phyloP scores from a whole-genome alignment of 2,329 filamentous ascomycete genomes.

The Penicillium rolfsii region DNA sequence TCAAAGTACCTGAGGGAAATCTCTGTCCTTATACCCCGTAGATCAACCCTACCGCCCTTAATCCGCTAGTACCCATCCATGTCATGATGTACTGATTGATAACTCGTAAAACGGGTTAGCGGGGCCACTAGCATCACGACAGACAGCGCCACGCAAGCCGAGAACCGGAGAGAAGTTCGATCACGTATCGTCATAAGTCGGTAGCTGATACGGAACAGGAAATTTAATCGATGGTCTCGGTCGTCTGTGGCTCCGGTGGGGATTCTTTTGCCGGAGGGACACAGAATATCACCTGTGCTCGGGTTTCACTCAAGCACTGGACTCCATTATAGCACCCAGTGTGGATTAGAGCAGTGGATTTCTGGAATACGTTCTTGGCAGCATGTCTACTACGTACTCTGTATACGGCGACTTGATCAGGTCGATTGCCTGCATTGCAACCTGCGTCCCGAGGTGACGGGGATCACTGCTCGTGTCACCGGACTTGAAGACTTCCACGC shows the following conservation, averaged over 20 bases:
- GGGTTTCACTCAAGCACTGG: background rate
- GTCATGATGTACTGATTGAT: slow-evolving; percentile 9
- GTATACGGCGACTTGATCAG: background rate
- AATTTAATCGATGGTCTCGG: background rate
- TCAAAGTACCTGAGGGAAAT: slow-evolving; percentile 5
- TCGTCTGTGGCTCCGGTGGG: background rate
- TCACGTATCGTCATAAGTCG: background rate
- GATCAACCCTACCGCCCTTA: background rate
- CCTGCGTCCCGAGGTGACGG: background rate
- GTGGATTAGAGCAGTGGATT: background rate
- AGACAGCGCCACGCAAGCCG: slow-evolving; percentile 8
- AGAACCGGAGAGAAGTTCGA: background rate
- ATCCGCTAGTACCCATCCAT: background rate
- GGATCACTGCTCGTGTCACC: background rate
- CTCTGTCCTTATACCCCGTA: slow-evolving; percentile 4
- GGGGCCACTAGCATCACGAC: background rate
- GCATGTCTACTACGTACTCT: background rate
- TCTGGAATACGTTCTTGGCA: background rate
- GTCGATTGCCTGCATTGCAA: background rate
- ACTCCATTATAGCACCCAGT: background rate
- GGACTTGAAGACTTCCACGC: background rate
- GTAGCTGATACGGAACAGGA: background rate
- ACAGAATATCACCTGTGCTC: background rate
- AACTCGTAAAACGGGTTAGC: background rate
- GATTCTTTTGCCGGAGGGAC: background rate